These are phyloP conservation scores for Theobroma cacao DNA, from an alignment of 345 rosid species.

Conservation along the genomic window DNA sequence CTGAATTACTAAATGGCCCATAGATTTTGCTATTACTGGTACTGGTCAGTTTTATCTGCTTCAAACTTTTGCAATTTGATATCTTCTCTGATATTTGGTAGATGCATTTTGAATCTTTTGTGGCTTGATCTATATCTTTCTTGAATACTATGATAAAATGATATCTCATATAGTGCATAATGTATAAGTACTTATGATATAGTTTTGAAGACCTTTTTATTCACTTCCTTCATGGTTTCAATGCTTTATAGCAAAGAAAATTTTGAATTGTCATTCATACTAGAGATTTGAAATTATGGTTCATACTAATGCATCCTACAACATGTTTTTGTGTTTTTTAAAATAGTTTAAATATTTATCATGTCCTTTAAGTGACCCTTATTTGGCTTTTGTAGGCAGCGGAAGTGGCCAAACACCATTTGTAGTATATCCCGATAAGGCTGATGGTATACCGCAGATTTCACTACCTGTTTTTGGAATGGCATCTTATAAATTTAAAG, in stretches of 20 bases:
- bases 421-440: conserved; percentile 20
- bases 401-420: conserved; percentile 27
- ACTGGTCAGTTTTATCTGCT: not conserved
- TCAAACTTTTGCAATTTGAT: not conserved
- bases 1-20: not conserved
- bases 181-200: not conserved
- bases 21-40: not conserved
- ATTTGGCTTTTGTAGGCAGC: conserved; percentile 12
- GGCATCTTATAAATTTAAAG: conserved; percentile 32
- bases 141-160: not conserved
- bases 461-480: conserved; percentile 30
- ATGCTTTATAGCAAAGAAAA: not conserved
- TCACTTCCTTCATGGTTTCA: not conserved
- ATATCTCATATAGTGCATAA: not conserved
- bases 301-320: not conserved
- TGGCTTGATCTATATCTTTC: not conserved
- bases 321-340: not conserved
- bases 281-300: not conserved
- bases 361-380: not conserved
- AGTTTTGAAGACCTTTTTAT: not conserved
- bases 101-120: not conserved
- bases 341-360: not conserved
- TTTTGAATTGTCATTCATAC: not conserved
- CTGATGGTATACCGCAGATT: conserved; percentile 24
- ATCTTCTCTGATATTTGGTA: not conserved